phyloP scores from a whole-genome alignment of 176 grass and related monocot genomes.

The Oryza rufipogon region DNA sequence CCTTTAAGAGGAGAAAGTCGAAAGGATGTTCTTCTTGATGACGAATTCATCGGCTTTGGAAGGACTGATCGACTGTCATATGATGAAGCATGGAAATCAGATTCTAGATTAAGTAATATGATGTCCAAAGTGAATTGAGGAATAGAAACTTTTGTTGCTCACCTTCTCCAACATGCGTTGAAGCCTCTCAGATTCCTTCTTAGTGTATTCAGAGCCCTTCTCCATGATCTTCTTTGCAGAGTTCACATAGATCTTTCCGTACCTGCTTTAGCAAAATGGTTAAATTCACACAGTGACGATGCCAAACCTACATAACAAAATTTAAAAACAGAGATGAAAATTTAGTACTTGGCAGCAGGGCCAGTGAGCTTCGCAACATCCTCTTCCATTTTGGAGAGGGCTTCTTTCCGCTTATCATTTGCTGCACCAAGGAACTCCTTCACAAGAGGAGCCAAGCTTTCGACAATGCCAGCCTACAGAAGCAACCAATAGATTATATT shows the following conservation, averaged over 20 bases:
- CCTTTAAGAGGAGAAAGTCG: conserved; percentile 70
- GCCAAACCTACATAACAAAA: background rate
- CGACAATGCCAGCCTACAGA: conserved; percentile 77
- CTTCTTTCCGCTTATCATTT: conserved; percentile 65
- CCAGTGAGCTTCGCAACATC: conserved; percentile 90
- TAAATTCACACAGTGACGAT: background rate
- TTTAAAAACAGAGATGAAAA: background rate
- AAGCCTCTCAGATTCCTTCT: conserved; percentile 88
- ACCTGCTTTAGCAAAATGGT: conserved; percentile 44
- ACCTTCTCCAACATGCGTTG: conserved; percentile 91
- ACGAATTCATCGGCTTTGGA: conserved; percentile 86
- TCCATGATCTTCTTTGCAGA: conserved; percentile 71
- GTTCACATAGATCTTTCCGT: conserved; percentile 84
- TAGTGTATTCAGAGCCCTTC: conserved; percentile 76
- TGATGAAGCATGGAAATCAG: conserved; percentile 38
- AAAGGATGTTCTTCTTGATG: conserved; percentile 99
- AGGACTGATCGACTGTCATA: conserved; percentile 71
- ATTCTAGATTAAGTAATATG: conserved; percentile 6
- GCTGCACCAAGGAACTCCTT: conserved; percentile 76
- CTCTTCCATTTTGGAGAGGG: conserved; percentile 80
- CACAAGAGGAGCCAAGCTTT: conserved; percentile 71
- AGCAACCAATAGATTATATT: conserved; percentile 28
- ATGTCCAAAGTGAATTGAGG: background rate
- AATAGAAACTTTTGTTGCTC: background rate
- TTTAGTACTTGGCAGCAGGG: conserved; percentile 74